These are phyloP conservation scores for Cardamine chenopodiifolia DNA, from an alignment of 345 rosid genomes.

Conservation along the genomic window DNA sequence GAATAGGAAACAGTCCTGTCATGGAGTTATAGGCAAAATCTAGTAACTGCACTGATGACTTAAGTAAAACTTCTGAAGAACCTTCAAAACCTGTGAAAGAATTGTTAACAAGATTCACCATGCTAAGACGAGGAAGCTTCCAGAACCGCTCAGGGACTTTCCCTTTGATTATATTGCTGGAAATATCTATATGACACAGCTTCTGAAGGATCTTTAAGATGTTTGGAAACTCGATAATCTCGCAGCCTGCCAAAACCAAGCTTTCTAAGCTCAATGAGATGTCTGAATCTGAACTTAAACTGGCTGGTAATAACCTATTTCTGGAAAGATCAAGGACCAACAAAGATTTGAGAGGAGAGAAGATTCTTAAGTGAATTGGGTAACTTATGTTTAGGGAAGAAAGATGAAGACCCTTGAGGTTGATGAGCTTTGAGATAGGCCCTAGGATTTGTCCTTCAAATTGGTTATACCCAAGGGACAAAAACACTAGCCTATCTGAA, in stretches of 20 bases:
- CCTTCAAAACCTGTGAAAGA: constrained; percentile 30
- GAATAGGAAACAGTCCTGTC: constrained; percentile 16
- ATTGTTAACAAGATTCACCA: not conserved
- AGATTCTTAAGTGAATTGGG: constrained; percentile 15
- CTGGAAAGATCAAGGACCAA: not conserved
- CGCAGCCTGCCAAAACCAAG: not conserved
- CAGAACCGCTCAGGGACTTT: constrained; percentile 38
- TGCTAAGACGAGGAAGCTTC: constrained; percentile 22
- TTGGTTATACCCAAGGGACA: constrained; percentile 16
- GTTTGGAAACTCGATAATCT: constrained; percentile 18
- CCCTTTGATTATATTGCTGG: constrained; percentile 29
- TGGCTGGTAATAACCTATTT: constrained; percentile 18
- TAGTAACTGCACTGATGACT: not conserved
- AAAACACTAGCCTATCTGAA: not conserved
- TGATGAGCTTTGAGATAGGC: constrained; percentile 10
- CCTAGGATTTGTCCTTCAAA: constrained; percentile 18
- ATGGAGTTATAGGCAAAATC: no score
- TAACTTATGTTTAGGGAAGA: constrained; percentile 11
- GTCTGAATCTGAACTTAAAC: constrained; percentile 25
- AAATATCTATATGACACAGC: not conserved
- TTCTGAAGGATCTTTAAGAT: constrained; percentile 17
- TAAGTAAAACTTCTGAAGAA: constrained; percentile 15
- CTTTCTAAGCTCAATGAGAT: constrained; percentile 1
- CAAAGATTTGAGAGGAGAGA: constrained; percentile 28
- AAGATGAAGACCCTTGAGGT: constrained; percentile 1